phyloP scores from a whole-genome alignment of 768 basidiomycete genomes.

The Pleurotus tuoliensis region DNA sequence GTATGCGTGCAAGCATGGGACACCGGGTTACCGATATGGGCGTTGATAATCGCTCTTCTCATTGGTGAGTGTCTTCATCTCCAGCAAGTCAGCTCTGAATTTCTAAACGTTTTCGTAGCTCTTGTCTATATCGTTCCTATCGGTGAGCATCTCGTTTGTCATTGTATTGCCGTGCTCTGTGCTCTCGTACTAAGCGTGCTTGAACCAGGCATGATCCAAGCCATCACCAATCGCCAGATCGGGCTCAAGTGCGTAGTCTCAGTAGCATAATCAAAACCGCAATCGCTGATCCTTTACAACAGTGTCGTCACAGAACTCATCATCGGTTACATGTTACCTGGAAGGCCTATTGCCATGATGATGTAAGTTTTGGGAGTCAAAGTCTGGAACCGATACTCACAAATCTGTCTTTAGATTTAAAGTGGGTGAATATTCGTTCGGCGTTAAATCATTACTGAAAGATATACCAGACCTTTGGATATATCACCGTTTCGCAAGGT shows the following conservation, averaged over 20 bases:
- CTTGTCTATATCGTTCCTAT: conserved; percentile 67
- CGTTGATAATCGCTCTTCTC: conserved; percentile 47
- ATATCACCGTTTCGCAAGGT: conserved; percentile 59
- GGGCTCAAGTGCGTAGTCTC: conserved; percentile 40
- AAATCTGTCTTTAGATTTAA: background rate
- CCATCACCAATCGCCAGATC: conserved; percentile 77
- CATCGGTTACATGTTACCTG: conserved; percentile 54
- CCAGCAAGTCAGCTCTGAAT: conserved; percentile 2
- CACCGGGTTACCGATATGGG: conserved; percentile 69
- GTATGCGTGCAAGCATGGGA: conserved; percentile 61
- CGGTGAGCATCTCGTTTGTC: conserved; percentile 33
- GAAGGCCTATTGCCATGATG: conserved; percentile 75
- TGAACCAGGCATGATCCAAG: conserved; percentile 59
- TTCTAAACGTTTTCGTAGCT: conserved; percentile 20
- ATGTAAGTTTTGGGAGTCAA: conserved; percentile 34
- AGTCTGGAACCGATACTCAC: background rate
- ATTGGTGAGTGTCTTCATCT: conserved; percentile 27
- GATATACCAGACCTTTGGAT: conserved; percentile 52
- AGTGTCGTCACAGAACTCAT: conserved; percentile 75
- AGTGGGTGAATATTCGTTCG: conserved; percentile 4
- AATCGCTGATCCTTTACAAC: background rate
- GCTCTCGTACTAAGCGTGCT: background rate
- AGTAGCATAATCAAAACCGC: background rate
- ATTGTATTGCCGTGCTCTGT: background rate
- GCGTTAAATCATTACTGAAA: background rate